A percentile compares a stretch with the other conserved stretches of the same genome.
Evolutionary conservation across 805 yeast genomes (phyloP).

Genomic region (Kockiozyma suomiensis): DNA sequence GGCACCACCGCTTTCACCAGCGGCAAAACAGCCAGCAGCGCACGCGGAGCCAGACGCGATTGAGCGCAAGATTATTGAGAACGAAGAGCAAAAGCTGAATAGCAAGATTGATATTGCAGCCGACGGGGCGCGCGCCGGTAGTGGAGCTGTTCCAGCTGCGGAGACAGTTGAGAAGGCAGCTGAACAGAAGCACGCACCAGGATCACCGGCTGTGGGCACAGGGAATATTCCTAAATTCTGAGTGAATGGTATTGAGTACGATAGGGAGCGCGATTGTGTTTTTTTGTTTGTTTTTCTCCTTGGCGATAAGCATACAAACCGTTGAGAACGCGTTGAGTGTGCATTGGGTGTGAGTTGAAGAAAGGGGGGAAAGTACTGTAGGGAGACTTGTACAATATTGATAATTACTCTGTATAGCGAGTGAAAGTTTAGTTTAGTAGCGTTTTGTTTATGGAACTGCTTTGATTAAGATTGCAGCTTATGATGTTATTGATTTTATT

Average conservation of each 20-base stretch:
- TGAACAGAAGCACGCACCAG: background rate
- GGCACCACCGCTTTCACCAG: background rate
- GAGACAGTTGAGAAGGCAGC: slow-evolving; percentile 6
- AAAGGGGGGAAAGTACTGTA: no score
- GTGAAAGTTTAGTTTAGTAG: no score
- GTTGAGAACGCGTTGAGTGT: no score
- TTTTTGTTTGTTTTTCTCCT: background rate
- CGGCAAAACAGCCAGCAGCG: background rate
- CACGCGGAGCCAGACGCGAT: slow-evolving; percentile 3
- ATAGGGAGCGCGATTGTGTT: background rate
- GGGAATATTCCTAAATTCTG: no score
- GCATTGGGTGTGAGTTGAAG: no score
- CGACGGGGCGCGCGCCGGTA: slow-evolving; percentile 5
- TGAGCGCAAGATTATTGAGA: background rate
- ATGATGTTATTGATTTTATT: no score
- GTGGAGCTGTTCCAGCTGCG: slow-evolving; percentile 4
- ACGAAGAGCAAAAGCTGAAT: slow-evolving; percentile 10
- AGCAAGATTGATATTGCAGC: slow-evolving; percentile 1
- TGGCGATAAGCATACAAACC: background rate
- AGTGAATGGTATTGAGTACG: background rate
- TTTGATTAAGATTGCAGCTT: no score
- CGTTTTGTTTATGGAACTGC: no score
- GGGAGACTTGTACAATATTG: no score
- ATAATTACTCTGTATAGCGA: no score
- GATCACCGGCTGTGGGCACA: no score